Evolutionary conservation across 352 stramenopile genomes (phyloP), one percentile per base, ranked within the genome.

Genomic region (Thalassiosira hispida): DNA sequence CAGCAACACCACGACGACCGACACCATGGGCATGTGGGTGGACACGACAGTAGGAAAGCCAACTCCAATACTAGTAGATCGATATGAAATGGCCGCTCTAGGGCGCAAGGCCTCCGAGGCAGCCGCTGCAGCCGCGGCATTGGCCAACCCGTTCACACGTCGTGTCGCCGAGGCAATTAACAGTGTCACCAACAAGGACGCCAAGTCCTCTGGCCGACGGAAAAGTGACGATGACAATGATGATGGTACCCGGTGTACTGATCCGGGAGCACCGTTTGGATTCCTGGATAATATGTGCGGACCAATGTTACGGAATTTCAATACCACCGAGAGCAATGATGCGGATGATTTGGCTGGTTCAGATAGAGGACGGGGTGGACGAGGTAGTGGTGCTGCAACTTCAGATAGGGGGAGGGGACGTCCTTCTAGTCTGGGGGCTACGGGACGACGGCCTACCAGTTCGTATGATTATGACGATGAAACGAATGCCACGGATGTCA

Each of bases 201-300:
- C 3, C 12, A 12, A 29, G 42, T 42, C 52, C 14, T 61, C 53
- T 22, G 4, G 29, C 27, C 12, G 31, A 5, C 20, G 35, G 20
- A 60, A 73, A 1, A 40, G 40, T 20, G 23, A 64, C 20, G 60
- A 40, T 11, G 46, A 22, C 29, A 33, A 47, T 20, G 4, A 1
- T 22, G 8, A 20, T 29, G n/a, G 44, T 16, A 9, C 2, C 0
- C 16, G 46, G 1, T 56, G 52, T 12, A 22, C 25, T 9, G 31
- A 53, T 8, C 6, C 29, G 18, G 29, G 9, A 0, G 5, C 44
- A 0, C 40, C 71, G 0, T 82, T 77, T 31, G 51, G 66, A 16
- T 83, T 77, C 59, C 31, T 83, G 22, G 74, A 83, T 52, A 83
- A 60, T 35, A 77, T 83, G 74, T 83, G 74, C 62, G 74, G 74